Evolutionary conservation across 1,284 basidiomycete genomes (phyloP).

Genomic region (Hemileia vastatrix): DNA sequence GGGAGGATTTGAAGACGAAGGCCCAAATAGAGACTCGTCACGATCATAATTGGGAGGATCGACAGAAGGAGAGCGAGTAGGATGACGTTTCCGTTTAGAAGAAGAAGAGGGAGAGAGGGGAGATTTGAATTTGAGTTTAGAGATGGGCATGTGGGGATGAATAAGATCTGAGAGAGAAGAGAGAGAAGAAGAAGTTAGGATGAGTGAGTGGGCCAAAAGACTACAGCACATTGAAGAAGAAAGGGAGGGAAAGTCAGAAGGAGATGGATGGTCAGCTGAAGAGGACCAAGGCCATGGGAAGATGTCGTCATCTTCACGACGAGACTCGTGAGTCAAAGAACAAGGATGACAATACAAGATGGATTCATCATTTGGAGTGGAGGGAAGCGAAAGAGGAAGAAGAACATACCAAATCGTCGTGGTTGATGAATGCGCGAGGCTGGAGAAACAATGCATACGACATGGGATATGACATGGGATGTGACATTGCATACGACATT

Average conservation of each 20-base stretch:
- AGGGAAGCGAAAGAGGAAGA: neutral
- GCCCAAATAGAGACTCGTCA: neutral
- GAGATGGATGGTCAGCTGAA: conserved; percentile 10
- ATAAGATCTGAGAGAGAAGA: neutral
- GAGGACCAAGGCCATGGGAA: neutral
- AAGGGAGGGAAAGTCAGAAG: neutral
- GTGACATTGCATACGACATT: too few relatives aligned
- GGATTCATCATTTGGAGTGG: neutral
- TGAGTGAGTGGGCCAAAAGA: neutral
- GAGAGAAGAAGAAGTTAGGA: neutral
- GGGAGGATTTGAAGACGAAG: neutral
- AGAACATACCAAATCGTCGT: too few relatives aligned
- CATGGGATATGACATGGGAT: too few relatives aligned
- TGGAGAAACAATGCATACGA: too few relatives aligned
- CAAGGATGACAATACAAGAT: conserved; percentile 16
- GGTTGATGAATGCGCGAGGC: too few relatives aligned
- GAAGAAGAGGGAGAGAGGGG: neutral
- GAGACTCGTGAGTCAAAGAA: conserved; percentile 16
- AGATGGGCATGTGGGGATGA: neutral
- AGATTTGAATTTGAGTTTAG: neutral
- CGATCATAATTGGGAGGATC: conserved; percentile 1
- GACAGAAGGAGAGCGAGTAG: conserved; percentile 20
- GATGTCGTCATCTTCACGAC: neutral
- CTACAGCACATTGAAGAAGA: neutral
- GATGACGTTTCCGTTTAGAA: neutral